Conservation (phyloP, 2,329 filamentous ascomycete genomes). For the Epicoccum nigrum region DNA sequence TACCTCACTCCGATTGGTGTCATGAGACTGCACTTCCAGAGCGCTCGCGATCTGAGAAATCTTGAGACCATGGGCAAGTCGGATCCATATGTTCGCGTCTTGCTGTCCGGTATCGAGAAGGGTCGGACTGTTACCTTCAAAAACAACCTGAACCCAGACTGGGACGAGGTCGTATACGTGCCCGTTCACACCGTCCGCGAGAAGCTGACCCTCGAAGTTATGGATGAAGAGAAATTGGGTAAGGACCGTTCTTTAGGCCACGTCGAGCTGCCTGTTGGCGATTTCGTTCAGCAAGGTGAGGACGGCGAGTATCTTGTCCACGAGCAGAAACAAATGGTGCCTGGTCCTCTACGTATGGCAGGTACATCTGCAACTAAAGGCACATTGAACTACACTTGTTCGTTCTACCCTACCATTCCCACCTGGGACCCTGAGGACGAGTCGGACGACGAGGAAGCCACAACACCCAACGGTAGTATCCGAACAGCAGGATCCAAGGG, state of each 20-base stretch:
- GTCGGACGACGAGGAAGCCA: conserved; percentile 59
- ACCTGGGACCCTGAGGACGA: conserved; percentile 87
- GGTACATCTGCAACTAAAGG: conserved; percentile 79
- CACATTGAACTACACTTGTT: conserved; percentile 76
- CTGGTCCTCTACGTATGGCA: conserved; percentile 74
- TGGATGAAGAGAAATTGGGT: conserved; percentile 93
- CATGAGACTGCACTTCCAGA: conserved; percentile 90
- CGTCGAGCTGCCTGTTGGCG: conserved; percentile 75
- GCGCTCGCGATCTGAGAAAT: conserved; percentile 82
- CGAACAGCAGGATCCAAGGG: conserved; percentile 29
- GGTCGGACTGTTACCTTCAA: conserved; percentile 92
- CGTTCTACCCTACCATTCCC: conserved; percentile 90
- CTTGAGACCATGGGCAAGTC: conserved; percentile 96
- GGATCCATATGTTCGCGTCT: conserved; percentile 87
- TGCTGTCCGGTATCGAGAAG: conserved; percentile 89
- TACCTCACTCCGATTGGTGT: conserved; percentile 95
- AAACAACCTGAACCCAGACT: conserved; percentile 93
- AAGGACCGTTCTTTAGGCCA: conserved; percentile 88
- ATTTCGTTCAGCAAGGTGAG: conserved; percentile 80
- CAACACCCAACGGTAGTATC: conserved; percentile 28
- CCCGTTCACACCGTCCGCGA: conserved; percentile 86
- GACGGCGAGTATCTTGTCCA: conserved; percentile 81
- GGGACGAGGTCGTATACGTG: conserved; percentile 94
- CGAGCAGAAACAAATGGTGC: conserved; percentile 72
- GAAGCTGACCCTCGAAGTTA: conserved; percentile 86